Conservation (phyloP, 1,284 basidiomycete species). For the Porogramme epimiltina region DNA sequence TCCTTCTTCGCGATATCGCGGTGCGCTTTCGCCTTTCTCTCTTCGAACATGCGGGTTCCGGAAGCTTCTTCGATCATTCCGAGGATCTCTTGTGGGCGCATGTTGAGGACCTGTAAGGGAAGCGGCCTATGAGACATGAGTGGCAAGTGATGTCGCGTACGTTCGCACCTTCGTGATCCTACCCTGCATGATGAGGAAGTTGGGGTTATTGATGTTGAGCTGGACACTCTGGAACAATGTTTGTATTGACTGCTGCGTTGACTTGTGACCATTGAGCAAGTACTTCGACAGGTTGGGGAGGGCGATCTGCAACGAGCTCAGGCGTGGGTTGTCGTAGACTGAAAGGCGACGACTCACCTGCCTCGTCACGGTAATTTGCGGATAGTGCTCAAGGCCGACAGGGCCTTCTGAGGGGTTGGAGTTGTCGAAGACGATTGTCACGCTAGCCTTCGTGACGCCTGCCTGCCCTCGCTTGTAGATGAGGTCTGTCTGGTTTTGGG, state of each 20-base stretch:
- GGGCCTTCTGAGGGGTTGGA: constrained; percentile 90
- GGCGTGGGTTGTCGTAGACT: background rate
- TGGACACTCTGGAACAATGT: constrained; percentile 97
- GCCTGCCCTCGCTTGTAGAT: constrained; percentile 99
- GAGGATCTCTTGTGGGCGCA: constrained; percentile 97
- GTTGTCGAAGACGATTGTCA: constrained; percentile 99
- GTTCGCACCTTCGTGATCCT: constrained; percentile 83
- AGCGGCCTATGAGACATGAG: background rate
- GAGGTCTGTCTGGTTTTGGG: constrained; percentile 94
- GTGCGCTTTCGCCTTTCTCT: constrained; percentile 95
- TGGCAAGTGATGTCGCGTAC: background rate
- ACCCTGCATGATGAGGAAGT: constrained; percentile 99
- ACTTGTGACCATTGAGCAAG: constrained; percentile 95
- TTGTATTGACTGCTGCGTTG: constrained; percentile 87
- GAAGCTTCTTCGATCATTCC: constrained; percentile 99
- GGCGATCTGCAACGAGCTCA: constrained; percentile 64
- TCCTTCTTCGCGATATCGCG: constrained; percentile 99
- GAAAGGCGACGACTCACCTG: constrained; percentile 58
- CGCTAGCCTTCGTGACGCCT: constrained; percentile 95
- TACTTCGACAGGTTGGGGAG: constrained; percentile 97
- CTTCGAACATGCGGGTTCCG: constrained; percentile 99
- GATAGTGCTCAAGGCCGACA: constrained; percentile 79
- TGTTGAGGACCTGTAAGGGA: constrained; percentile 82
- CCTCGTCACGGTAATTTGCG: constrained; percentile 95
- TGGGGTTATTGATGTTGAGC: constrained; percentile 99